Base-by-base conservation (phyloP, 129 eudicot species). In the Saussurea involucrata region DNA sequence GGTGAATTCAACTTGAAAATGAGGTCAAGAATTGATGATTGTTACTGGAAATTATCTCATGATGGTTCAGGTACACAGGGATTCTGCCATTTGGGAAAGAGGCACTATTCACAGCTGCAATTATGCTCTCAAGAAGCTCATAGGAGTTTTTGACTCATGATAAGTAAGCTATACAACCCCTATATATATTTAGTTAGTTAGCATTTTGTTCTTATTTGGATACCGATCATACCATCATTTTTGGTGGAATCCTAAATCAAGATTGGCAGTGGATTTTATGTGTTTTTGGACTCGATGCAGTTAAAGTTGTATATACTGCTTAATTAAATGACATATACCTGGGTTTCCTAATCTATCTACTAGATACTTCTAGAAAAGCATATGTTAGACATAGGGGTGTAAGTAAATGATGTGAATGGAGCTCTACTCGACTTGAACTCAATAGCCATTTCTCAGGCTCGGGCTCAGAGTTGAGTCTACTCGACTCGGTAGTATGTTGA, bases 61-160 rank as follows among this genome's bases (percentile, higher is more conserved):
- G 15, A 18, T 61, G 78, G 65, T 88, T 85, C 88, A 94, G 98
- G 90, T 32, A 69, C 13, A 46, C 79, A 5, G 84, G 49, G 83
- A 75, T 91, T 63, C 68, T 78, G 40, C 83, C 86, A 60, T 76
- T 84, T 25, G 89, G 87, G 68, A 89, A 89, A 84, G 92, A 92
- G 83, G 98, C 98, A 49, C 73, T 95, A 28, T 86, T 95, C 81
- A 95, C 92, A 58, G 97, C 97, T 74, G 94, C 90, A 76, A 76
- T 89, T 13, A 78, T 92, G 66, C 86, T 91, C 65, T 87, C 93
- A 24, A 49, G 79, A 29, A 81, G 75, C 42, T 76, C 81, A 27
- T 86, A 88, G 88, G 65, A 69, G 70, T 33, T 27, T 66, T 76
- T 5, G 53, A 49, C 20, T 76, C 17, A 49, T 66, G 49, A 49